Conservation (phyloP, 2,329 filamentous ascomycete species). For the Huntiella savannae region DNA sequence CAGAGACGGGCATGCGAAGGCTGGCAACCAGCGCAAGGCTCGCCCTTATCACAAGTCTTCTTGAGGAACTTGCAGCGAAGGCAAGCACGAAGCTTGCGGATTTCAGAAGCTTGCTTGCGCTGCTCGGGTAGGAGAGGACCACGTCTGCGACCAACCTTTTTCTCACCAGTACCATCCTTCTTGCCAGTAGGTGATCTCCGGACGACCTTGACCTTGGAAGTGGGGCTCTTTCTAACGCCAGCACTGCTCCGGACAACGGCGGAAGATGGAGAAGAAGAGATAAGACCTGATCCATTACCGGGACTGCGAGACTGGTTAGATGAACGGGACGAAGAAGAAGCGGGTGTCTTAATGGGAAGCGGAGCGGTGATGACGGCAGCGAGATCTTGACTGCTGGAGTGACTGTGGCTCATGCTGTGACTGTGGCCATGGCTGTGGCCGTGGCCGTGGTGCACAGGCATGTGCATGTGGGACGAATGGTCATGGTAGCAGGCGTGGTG, state of each 20-base stretch:
- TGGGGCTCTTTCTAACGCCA: slow-evolving; percentile 57
- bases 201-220: slow-evolving; percentile 57
- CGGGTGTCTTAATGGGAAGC: slow-evolving; percentile 43
- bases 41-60: slow-evolving; percentile 96
- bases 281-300: slow-evolving; percentile 34
- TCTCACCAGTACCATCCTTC: slow-evolving; percentile 61
- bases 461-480: slow-evolving; percentile 29
- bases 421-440: slow-evolving; percentile 41
- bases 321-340: slow-evolving; percentile 24
- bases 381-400: slow-evolving; percentile 26
- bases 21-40: slow-evolving; percentile 87
- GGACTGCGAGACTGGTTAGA: slow-evolving; percentile 38
- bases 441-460: slow-evolving; percentile 26
- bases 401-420: slow-evolving; percentile 24
- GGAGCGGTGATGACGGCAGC: slow-evolving; percentile 45
- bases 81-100: slow-evolving; percentile 83
- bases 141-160: slow-evolving; percentile 79
- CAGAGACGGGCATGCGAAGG: slow-evolving; percentile 87
- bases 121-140: slow-evolving; percentile 84
- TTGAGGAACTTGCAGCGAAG: slow-evolving; percentile 96
- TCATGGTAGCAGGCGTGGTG: slow-evolving; percentile 45
- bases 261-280: slow-evolving; percentile 38
- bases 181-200: slow-evolving; percentile 61
- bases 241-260: slow-evolving; percentile 44
- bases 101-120: slow-evolving; percentile 89